Base-by-base conservation (phyloP, 2,329 filamentous ascomycete genomes). In the Fusarium subglutinans region DNA sequence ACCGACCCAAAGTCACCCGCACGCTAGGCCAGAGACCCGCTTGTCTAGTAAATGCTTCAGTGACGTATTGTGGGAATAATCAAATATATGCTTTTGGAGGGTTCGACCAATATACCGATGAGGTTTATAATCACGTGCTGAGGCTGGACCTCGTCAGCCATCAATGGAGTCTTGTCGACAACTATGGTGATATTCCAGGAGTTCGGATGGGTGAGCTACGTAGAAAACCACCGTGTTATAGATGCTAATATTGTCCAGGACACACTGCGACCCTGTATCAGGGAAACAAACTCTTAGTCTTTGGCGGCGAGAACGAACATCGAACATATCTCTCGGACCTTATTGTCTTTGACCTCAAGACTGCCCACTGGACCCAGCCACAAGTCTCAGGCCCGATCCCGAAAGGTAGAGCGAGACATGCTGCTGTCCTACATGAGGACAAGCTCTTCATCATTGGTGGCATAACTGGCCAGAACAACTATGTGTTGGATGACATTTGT, bases 81-180 rank as follows among this genome's bases (percentile, higher is more conserved):
- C 92, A 96, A 83, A 98, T 99, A 78, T 98, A 97, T 83, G 96
- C 96, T 17, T 99, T 99, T 86, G 96, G 96, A 48, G 96, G 96
- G 24, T 99, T 99, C 80, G 96, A 99, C 81, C 96, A 98, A 83
- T 98, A 98, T 81, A 99, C 96, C 2, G 96, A 99, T 82, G 96
- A 99, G 86, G 94, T 99, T 24, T 99, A 99, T 84, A 99, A 99
- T 80, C 96, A 99, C 84, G 96, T 99, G 47, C 87, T 99, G 73
- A 92, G 91, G 78, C 86, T 99, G 58, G 95, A 99, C 81, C 88
- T 99, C 72, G 88, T 92, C 70, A 95, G 92, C 72, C 91, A 96
- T 76, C 94, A 96, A 81, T 99, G 96, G 96, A 96, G 91, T 75
- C 86, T 99, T 57, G 96, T 99, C 26, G 96, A 98, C 84, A 99